phyloP scores from a whole-genome alignment of 1,139 yeast genomes.

The Zygoascus sp. region DNA sequence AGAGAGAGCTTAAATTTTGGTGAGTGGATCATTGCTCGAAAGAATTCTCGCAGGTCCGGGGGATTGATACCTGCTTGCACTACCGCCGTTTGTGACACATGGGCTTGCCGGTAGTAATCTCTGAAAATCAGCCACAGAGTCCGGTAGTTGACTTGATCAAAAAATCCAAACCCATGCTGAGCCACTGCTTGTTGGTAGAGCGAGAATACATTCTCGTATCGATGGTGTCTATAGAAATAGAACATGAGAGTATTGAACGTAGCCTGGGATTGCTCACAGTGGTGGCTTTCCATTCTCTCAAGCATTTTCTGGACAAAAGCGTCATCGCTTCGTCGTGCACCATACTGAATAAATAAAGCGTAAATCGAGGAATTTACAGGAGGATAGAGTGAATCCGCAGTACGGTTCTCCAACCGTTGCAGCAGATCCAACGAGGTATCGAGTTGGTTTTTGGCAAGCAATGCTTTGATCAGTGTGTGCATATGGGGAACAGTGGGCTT shows the following conservation, averaged over 20 bases:
- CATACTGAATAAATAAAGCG: constrained; percentile 27
- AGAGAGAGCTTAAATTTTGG: constrained; percentile 21
- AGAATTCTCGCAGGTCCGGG: constrained; percentile 18
- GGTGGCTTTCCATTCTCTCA: constrained; percentile 19
- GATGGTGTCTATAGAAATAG: constrained; percentile 23
- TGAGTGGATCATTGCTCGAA: constrained; percentile 20
- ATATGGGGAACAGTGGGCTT: constrained; percentile 20
- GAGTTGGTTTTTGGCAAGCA: constrained; percentile 21
- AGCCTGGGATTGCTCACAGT: constrained; percentile 19
- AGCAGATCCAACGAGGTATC: constrained; percentile 22
- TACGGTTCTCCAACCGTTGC: constrained; percentile 19
- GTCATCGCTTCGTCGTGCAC: constrained; percentile 22
- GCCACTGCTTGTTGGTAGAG: constrained; percentile 16
- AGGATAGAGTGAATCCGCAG: constrained; percentile 15
- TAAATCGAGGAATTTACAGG: constrained; percentile 22
- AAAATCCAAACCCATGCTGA: constrained; percentile 6
- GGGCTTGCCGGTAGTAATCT: constrained; percentile 20
- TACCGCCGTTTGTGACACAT: constrained; percentile 1
- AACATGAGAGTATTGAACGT: constrained; percentile 23
- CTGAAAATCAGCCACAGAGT: constrained; percentile 28
- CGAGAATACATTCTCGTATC: constrained; percentile 20
- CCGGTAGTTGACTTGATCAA: constrained; percentile 22
- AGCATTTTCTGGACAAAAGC: constrained; percentile 20
- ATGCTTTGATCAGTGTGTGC: constrained; percentile 23
- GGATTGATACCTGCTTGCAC: constrained; percentile 5